Percentiles rank a stretch among this genome's conserved stretches.
phyloP scores from a whole-genome alignment of 2,329 filamentous ascomycete species.

The Magnaporthiopsis incrustans region DNA sequence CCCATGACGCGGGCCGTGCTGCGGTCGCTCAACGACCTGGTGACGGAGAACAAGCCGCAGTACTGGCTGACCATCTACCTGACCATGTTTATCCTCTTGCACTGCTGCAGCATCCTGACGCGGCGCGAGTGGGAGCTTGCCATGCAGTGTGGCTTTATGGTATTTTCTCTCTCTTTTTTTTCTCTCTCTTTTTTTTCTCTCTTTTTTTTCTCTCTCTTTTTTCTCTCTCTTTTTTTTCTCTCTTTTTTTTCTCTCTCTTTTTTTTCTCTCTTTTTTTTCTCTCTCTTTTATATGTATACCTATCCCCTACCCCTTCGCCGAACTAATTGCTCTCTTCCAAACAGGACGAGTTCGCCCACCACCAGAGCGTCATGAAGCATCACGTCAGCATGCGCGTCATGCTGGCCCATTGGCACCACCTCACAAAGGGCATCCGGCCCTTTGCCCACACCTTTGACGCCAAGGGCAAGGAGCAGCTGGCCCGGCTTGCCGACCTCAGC shows the following conservation, averaged over 20 bases:
- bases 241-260: not conserved
- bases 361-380: constrained; percentile 12
- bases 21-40: constrained; percentile 15
- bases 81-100: constrained; percentile 17
- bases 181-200: not conserved
- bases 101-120: constrained; percentile 18
- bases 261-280: not conserved
- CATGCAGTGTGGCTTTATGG: not conserved
- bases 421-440: constrained; percentile 13
- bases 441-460: not conserved
- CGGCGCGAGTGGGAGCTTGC: constrained; percentile 15
- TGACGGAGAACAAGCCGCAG: constrained; percentile 14
- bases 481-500: not conserved
- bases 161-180: not conserved
- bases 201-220: not conserved
- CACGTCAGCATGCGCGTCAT: constrained; percentile 13
- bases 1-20: constrained; percentile 16
- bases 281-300: no score
- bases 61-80: constrained; percentile 19
- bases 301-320: no score
- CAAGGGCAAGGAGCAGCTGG: not conserved
- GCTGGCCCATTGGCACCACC: constrained; percentile 16
- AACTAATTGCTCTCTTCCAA: not conserved
- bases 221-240: not conserved
- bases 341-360: constrained; percentile 8